These are phyloP conservation scores for Claviceps arundinis DNA, from an alignment of 2,329 filamentous ascomycete genomes.

Conservation along the genomic window DNA sequence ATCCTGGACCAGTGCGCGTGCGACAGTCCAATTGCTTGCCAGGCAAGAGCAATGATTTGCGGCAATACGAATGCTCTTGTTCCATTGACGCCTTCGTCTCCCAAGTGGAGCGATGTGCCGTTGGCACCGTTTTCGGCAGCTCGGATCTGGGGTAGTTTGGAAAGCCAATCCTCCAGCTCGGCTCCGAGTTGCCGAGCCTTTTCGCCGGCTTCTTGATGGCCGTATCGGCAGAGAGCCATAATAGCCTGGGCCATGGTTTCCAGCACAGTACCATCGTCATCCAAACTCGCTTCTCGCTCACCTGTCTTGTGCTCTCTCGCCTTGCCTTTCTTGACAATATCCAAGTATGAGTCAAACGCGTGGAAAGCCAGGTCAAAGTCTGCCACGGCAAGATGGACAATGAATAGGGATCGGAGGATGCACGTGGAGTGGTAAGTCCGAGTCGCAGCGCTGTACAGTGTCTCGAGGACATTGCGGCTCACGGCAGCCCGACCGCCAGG, in stretches of 20 bases:
- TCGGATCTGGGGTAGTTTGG: constrained; percentile 35
- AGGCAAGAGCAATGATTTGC: constrained; percentile 53
- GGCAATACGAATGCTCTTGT: constrained; percentile 38
- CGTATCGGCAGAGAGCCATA: constrained; percentile 69
- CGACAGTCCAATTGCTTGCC: constrained; percentile 74
- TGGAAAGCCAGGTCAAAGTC: constrained; percentile 89
- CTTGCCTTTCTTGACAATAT: constrained; percentile 76
- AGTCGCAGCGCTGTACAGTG: constrained; percentile 77
- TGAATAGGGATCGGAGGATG: constrained; percentile 75
- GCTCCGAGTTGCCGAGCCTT: constrained; percentile 60
- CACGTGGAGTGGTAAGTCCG: constrained; percentile 93
- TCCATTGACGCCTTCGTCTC: constrained; percentile 17
- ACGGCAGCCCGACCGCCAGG: constrained; percentile 65
- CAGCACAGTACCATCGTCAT: constrained; percentile 64
- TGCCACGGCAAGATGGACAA: constrained; percentile 71
- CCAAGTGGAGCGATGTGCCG: constrained; percentile 15
- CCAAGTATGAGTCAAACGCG: constrained; percentile 82
- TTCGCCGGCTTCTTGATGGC: constrained; percentile 59
- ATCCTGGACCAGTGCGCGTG: constrained; percentile 77
- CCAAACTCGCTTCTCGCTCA: constrained; percentile 55
- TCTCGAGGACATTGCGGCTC: constrained; percentile 67
- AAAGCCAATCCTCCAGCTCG: constrained; percentile 63
- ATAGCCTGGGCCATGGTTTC: constrained; percentile 72
- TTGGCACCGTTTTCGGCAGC: constrained; percentile 16
- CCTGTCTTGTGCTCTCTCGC: constrained; percentile 70